A percentile compares a stretch with the other conserved stretches of the same genome.
phyloP scores from a whole-genome alignment of 305 asterid genomes.

The Ajuga reptans region DNA sequence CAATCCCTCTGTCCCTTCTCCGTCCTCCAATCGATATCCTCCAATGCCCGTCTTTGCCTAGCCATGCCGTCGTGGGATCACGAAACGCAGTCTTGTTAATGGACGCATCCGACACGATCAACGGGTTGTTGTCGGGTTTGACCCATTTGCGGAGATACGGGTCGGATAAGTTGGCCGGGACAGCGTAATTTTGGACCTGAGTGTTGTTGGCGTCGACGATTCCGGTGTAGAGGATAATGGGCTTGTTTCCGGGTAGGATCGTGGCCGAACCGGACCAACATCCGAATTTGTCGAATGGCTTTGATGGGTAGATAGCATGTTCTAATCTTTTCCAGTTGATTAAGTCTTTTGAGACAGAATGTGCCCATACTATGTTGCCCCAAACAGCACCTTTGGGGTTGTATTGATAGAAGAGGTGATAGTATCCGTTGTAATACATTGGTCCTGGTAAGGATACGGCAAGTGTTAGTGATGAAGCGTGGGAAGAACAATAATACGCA shows the following conservation, averaged over 20 bases:
- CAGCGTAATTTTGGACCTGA: constrained; percentile 52
- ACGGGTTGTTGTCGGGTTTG: constrained; percentile 45
- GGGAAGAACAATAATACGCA: too few species aligned
- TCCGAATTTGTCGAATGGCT: constrained; percentile 37
- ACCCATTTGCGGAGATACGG: constrained; percentile 37
- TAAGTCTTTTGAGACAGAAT: constrained; percentile 42
- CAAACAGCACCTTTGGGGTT: constrained; percentile 41
- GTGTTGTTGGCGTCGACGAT: constrained; percentile 27
- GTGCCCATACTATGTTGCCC: constrained; percentile 54
- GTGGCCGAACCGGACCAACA: constrained; percentile 59
- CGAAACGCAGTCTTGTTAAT: constrained; percentile 38
- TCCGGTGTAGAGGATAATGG: constrained; percentile 47
- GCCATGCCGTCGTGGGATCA: constrained; percentile 52
- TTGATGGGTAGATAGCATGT: constrained; percentile 33
- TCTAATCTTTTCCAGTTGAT: constrained; percentile 34
- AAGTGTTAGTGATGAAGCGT: not conserved
- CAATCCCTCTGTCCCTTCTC: constrained; percentile 24
- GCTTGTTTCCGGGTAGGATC: constrained; percentile 39
- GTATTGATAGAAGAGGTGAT: constrained; percentile 48
- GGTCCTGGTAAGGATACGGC: constrained; percentile 28
- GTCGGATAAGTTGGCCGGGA: constrained; percentile 40
- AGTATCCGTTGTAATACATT: constrained; percentile 42
- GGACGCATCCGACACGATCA: constrained; percentile 23
- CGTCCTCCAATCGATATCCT: constrained; percentile 26
- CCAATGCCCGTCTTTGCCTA: constrained; percentile 37